These are phyloP conservation scores for Tanacetum coccineum DNA, from an alignment of 129 eudicot species.

Conservation along the genomic window DNA sequence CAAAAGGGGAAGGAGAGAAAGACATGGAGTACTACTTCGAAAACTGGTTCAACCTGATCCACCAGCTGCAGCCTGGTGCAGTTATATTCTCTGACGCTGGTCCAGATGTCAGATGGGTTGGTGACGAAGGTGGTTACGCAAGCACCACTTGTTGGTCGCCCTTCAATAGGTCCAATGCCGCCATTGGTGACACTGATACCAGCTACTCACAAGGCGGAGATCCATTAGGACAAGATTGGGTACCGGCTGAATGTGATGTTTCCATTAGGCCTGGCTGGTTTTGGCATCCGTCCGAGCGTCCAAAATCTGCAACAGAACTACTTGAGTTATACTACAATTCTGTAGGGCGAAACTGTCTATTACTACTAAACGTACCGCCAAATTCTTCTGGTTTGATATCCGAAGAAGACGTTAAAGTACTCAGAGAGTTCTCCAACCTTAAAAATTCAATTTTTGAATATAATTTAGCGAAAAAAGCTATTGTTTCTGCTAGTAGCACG, in stretches of 20 bases:
- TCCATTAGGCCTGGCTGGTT: conserved; percentile 96
- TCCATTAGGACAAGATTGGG: conserved; percentile 88
- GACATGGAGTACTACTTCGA: conserved; percentile 88
- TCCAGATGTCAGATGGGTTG: conserved; percentile 85
- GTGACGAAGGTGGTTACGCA: conserved; percentile 77
- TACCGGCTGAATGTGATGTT: conserved; percentile 88
- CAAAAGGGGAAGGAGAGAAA: conserved; percentile 84
- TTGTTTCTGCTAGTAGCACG: too few species aligned
- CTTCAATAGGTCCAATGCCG: conserved; percentile 60
- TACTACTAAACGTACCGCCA: too few species aligned
- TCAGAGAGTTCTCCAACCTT: too few species aligned
- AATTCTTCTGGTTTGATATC: too few species aligned
- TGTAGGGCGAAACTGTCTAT: too few species aligned
- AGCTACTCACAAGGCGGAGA: too few species aligned
- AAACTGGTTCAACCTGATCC: conserved; percentile 75
- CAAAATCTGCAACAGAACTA: conserved; percentile 65
- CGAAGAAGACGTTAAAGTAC: too few species aligned
- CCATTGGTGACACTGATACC: too few species aligned
- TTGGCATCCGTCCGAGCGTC: conserved; percentile 76
- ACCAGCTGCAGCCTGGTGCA: conserved; percentile 74
- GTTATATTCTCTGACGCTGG: conserved; percentile 92
- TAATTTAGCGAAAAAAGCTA: too few species aligned
- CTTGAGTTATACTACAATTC: too few species aligned
- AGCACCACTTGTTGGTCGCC: conserved; percentile 83
- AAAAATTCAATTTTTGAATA: too few species aligned